Evolutionary conservation across 768 basidiomycete species (phyloP).

Genomic region (Paxillus involutus): DNA sequence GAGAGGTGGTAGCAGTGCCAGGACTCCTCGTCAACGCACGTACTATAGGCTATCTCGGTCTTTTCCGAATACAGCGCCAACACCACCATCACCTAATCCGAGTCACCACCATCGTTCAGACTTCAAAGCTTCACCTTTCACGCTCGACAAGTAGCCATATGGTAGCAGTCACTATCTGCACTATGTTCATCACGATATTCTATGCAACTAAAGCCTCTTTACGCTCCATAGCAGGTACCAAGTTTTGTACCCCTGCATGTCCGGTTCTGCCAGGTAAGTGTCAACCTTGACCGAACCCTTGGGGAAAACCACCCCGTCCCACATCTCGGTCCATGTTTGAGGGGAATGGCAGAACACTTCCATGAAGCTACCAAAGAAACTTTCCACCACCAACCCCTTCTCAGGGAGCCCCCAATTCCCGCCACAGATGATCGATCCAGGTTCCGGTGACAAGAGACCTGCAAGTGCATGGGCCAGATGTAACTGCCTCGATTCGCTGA

Average conservation of each 20-base stretch:
- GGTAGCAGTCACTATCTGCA: too few species aligned
- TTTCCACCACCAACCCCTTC: conserved; percentile 1
- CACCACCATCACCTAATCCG: too few species aligned
- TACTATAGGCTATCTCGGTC: too few species aligned
- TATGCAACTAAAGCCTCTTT: neutral
- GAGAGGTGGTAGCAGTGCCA: too few species aligned
- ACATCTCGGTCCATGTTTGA: conserved; percentile 14
- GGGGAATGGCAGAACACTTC: conserved; percentile 12
- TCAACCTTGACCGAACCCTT: conserved; percentile 4
- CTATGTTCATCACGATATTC: too few species aligned
- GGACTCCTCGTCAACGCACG: too few species aligned
- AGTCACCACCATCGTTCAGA: too few species aligned
- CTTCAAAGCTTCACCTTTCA: too few species aligned
- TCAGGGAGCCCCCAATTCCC: conserved; percentile 12
- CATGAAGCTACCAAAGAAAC: neutral
- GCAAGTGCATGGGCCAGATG: conserved; percentile 16
- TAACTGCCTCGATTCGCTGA: conserved; percentile 17
- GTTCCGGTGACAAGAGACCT: conserved; percentile 18
- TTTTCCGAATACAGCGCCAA: too few species aligned
- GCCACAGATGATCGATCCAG: conserved; percentile 24
- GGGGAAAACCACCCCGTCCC: conserved; percentile 4
- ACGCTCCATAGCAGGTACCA: neutral
- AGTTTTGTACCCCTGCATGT: neutral
- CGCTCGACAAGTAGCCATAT: too few species aligned
- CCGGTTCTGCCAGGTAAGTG: neutral